Conservation (phyloP, 768 basidiomycete species). For the Trametes sanguinea region DNA sequence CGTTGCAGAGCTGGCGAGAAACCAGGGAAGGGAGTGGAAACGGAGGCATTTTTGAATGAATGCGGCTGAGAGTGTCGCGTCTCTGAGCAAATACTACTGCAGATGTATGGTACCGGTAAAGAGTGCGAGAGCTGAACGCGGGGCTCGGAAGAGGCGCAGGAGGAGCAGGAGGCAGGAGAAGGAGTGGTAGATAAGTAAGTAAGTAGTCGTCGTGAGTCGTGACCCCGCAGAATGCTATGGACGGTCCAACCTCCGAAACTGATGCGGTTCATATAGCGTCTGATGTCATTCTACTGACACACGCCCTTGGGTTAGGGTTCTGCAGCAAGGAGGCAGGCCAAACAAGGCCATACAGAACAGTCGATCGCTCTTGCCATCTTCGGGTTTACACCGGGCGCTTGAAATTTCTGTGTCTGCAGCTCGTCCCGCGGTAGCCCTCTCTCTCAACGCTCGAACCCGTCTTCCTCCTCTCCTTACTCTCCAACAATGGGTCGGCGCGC, state of each 20-base stretch:
- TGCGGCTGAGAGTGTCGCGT: too few relatives aligned
- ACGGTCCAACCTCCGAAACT: too few relatives aligned
- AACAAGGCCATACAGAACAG: conserved; percentile 4
- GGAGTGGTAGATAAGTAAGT: too few relatives aligned
- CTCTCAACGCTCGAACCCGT: not conserved
- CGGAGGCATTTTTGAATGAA: not conserved
- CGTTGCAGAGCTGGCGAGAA: conserved; percentile 7
- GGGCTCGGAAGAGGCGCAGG: too few relatives aligned
- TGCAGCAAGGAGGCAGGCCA: not conserved
- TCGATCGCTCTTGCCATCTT: conserved; percentile 5
- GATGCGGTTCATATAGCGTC: too few relatives aligned
- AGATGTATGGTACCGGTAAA: too few relatives aligned
- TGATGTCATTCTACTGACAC: conserved; percentile 1
- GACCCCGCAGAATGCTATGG: too few relatives aligned
- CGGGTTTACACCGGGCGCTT: conserved; percentile 15
- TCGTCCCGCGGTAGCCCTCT: not conserved
- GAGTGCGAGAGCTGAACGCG: too few relatives aligned
- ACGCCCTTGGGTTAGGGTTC: conserved; percentile 1
- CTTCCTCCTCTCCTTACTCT: not conserved
- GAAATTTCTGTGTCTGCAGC: conserved; percentile 20
- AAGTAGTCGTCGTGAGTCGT: too few relatives aligned
- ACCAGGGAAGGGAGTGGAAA: conserved; percentile 6
- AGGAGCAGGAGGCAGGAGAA: too few relatives aligned
- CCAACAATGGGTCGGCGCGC: conserved; percentile 75
- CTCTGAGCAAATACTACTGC: too few relatives aligned